These are phyloP conservation scores for Arabidopsis hybrid DNA, from an alignment of 441 rosid species.

Conservation along the genomic window DNA sequence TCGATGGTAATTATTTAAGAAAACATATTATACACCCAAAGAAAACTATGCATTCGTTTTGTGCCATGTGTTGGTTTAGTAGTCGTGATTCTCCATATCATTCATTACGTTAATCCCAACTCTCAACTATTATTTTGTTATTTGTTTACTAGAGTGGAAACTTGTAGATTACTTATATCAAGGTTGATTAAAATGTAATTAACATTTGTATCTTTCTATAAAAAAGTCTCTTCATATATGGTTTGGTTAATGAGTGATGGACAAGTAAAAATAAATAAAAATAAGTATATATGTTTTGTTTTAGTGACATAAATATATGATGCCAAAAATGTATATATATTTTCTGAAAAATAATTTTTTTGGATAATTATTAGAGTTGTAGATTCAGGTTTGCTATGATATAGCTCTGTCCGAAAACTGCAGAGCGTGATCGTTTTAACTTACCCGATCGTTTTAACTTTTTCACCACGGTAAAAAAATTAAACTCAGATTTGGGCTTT, in stretches of 20 bases:
- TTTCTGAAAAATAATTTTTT: neutral
- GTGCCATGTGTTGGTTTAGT: neutral
- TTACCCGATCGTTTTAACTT: slow-evolving; percentile 9
- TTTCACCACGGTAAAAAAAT: slow-evolving; percentile 19
- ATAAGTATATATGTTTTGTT: neutral
- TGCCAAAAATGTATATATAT: neutral
- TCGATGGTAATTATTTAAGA: neutral
- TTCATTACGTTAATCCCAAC: slow-evolving; percentile 12
- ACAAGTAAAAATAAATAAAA: too few relatives aligned
- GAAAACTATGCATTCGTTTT: neutral
- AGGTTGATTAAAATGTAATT: neutral
- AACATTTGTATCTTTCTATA: neutral
- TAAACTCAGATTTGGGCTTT: neutral
- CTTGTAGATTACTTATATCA: neutral
- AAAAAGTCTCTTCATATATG: neutral
- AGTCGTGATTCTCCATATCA: neutral
- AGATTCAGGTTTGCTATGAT: slow-evolving; percentile 29
- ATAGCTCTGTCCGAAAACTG: slow-evolving; percentile 22
- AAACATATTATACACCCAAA: neutral
- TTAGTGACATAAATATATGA: neutral
- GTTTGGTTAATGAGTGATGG: too few relatives aligned
- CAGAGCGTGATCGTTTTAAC: slow-evolving; percentile 32
- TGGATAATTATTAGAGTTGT: slow-evolving; percentile 24
- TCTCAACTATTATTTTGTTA: neutral
- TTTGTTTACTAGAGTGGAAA: neutral